These are phyloP conservation scores for Pseudogymnoascus sp. DNA, from an alignment of 2,329 filamentous ascomycete species.

Conservation along the genomic window DNA sequence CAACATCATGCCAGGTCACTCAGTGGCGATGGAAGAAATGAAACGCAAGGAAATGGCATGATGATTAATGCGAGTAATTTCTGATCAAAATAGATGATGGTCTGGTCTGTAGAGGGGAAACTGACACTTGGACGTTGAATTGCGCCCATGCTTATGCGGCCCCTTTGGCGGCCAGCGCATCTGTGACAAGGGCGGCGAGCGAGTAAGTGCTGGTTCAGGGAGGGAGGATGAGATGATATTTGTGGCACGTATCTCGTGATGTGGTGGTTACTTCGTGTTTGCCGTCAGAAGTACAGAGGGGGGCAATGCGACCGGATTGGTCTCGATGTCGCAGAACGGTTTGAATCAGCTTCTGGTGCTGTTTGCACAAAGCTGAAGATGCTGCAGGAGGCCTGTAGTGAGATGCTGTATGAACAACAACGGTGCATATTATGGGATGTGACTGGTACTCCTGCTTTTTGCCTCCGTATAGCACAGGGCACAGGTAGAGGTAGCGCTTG, in stretches of 20 bases:
- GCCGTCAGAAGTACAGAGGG: background rate
- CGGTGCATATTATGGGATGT: constrained; percentile 3
- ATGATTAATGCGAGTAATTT: background rate
- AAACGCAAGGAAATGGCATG: background rate
- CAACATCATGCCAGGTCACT: constrained; percentile 1
- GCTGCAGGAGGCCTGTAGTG: background rate
- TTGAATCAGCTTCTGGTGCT: constrained; percentile 2
- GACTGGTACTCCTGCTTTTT: constrained; percentile 2
- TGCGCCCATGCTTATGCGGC: background rate
- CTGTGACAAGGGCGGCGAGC: background rate
- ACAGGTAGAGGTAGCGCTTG: background rate
- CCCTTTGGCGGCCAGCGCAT: constrained; percentile 2
- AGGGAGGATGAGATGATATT: constrained; percentile 6
- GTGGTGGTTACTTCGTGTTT: background rate
- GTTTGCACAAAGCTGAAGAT: constrained; percentile 7
- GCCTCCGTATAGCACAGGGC: background rate
- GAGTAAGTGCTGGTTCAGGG: background rate
- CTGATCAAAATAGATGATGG: background rate
- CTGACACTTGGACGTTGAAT: background rate
- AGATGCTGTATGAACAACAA: constrained; percentile 8
- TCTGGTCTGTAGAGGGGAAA: background rate
- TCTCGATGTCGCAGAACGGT: background rate
- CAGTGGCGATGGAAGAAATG: background rate
- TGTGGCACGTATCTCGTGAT: constrained; percentile 8
- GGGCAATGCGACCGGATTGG: background rate